Conservation (phyloP, 306 rosid genomes). For the Cicer bijugum region DNA sequence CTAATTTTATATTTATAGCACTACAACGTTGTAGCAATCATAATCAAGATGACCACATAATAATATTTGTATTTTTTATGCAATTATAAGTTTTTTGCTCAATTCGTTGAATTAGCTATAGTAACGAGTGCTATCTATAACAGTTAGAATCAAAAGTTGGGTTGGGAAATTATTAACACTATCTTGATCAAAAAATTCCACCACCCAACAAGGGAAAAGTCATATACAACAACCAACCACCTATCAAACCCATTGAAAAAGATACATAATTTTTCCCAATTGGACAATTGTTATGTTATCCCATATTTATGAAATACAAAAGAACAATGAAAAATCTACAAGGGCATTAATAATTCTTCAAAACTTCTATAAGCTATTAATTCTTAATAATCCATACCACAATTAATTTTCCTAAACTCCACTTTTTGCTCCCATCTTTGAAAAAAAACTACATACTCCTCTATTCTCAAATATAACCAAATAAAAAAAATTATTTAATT, state of each 20-base stretch:
- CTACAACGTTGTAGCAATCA: neutral
- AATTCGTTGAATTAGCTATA: neutral
- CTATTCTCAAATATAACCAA: too few relatives aligned
- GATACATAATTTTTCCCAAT: neutral
- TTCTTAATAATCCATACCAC: too few relatives aligned
- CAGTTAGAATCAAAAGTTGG: slow-evolving; percentile 6
- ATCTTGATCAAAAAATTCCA: neutral
- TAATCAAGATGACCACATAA: neutral
- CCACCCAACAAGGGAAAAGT: neutral
- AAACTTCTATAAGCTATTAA: too few relatives aligned
- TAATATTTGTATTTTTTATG: slow-evolving; percentile 2
- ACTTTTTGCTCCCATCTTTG: neutral
- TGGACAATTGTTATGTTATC: neutral
- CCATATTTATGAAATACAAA: too few relatives aligned
- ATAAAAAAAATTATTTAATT: too few relatives aligned
- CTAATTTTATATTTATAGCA: neutral
- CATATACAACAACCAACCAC: slow-evolving; percentile 4
- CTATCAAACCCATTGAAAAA: neutral
- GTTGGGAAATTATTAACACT: neutral
- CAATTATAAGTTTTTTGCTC: neutral
- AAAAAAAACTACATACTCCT: neutral
- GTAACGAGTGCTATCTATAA: neutral
- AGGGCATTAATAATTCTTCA: too few relatives aligned
- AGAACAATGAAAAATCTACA: too few relatives aligned
- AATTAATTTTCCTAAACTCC: neutral